phyloP scores from a whole-genome alignment of 2,329 filamentous ascomycete genomes.

The Sporothrix euskadiensis region DNA sequence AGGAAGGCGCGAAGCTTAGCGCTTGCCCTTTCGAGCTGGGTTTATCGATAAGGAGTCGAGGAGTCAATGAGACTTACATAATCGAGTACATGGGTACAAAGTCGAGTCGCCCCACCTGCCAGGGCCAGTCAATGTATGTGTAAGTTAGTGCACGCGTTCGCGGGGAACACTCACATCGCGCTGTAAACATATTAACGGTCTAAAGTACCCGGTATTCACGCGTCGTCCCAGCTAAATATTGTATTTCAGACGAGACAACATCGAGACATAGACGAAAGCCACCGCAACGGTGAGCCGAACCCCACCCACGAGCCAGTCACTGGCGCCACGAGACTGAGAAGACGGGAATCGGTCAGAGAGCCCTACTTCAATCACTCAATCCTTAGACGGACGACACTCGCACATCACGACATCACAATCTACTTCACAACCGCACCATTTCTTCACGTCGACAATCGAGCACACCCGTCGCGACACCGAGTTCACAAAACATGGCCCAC shows the following conservation, averaged over 20 bases:
- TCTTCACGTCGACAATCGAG: conserved; percentile 1
- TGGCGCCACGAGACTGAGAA: neutral
- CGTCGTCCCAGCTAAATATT: neutral
- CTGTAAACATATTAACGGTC: neutral
- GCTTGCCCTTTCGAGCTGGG: neutral
- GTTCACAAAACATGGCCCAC: neutral
- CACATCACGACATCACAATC: neutral
- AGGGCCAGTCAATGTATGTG: neutral
- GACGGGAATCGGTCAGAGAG: neutral
- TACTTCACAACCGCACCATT: neutral
- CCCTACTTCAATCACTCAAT: neutral
- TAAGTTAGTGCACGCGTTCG: neutral
- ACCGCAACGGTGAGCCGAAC: neutral
- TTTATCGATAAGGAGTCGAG: neutral
- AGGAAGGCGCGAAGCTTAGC: neutral
- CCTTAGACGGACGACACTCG: too few relatives aligned
- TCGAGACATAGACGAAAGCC: neutral
- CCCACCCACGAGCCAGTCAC: neutral
- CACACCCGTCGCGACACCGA: neutral
- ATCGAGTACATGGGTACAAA: neutral
- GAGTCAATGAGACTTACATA: neutral
- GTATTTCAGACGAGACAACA: neutral
- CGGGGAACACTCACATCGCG: neutral
- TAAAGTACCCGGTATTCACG: neutral
- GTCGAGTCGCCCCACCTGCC: neutral